Evolutionary conservation across 805 yeast genomes (phyloP).

Genomic region (Nakazawaea ambrosiae): DNA sequence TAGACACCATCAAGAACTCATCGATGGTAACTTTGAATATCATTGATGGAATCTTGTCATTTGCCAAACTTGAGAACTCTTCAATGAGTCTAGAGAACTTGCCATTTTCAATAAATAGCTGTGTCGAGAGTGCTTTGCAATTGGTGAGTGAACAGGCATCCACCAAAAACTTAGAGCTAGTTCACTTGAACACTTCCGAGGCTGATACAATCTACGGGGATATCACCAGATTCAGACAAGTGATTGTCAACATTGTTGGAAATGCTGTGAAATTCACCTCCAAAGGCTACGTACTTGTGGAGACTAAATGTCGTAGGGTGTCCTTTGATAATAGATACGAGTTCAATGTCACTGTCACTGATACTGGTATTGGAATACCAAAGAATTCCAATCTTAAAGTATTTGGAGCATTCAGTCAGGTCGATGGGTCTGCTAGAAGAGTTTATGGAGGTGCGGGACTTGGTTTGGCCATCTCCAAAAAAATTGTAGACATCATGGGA

Average conservation of each 20-base stretch:
- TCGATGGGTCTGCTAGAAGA: slow-evolving; percentile 46
- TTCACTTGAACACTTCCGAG: slow-evolving; percentile 34
- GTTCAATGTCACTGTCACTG: slow-evolving; percentile 33
- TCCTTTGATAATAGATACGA: slow-evolving; percentile 30
- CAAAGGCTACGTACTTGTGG: slow-evolving; percentile 34
- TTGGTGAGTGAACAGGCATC: slow-evolving; percentile 42
- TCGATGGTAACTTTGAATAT: slow-evolving; percentile 46
- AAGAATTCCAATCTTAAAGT: slow-evolving; percentile 34
- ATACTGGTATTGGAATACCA: slow-evolving; percentile 51
- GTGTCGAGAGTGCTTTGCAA: slow-evolving; percentile 41
- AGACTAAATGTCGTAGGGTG: slow-evolving; percentile 20
- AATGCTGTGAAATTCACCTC: slow-evolving; percentile 47
- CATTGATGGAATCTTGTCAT: slow-evolving; percentile 47
- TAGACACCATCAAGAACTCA: slow-evolving; percentile 42
- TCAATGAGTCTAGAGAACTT: slow-evolving; percentile 36
- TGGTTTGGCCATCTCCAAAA: slow-evolving; percentile 42
- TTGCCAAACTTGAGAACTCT: slow-evolving; percentile 50
- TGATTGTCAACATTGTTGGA: slow-evolving; percentile 44
- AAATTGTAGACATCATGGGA: slow-evolving; percentile 41
- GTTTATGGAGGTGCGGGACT: slow-evolving; percentile 47
- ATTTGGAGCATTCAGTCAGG: slow-evolving; percentile 48
- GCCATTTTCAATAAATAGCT: slow-evolving; percentile 36
- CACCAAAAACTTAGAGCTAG: slow-evolving; percentile 36
- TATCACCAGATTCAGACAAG: slow-evolving; percentile 41
- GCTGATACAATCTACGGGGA: slow-evolving; percentile 37